Evolutionary conservation across 306 rosid genomes (phyloP).

Genomic region (Dicorynia guianensis): DNA sequence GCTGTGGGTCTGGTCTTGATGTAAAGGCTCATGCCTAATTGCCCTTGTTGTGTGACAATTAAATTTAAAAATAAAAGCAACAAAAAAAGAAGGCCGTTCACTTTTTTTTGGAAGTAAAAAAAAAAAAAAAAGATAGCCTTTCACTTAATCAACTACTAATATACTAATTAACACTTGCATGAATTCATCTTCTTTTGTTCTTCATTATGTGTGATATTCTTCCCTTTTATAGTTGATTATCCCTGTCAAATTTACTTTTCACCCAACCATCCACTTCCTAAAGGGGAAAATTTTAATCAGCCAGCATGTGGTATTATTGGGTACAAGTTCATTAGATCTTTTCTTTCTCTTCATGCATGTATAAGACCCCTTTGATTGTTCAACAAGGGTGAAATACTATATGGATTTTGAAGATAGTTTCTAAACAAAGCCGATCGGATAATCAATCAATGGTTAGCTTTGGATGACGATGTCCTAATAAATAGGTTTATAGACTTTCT

Average conservation of each 20-base stretch:
- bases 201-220: not conserved
- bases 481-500: conserved; percentile 46
- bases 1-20: conserved; percentile 41
- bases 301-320: conserved; percentile 23
- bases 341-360: not conserved
- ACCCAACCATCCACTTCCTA: not conserved
- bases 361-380: conserved; percentile 10
- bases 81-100: no score
- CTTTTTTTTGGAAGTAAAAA: no score
- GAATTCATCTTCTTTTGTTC: not conserved
- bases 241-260: conserved; percentile 5
- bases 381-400: conserved; percentile 29
- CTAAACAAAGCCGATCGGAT: conserved; percentile 24
- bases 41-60: no score
- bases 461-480: conserved; percentile 26
- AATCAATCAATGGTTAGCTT: conserved; percentile 30
- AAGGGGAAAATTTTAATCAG: conserved; percentile 12
- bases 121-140: no score
- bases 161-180: not conserved
- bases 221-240: not conserved
- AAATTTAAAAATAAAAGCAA: no score
- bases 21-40: conserved; percentile 11
- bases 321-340: conserved; percentile 22
- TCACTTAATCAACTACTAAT: no score
- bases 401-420: not conserved